Base-by-base conservation (phyloP, 768 basidiomycete genomes). In the Tulasnella sp. region DNA sequence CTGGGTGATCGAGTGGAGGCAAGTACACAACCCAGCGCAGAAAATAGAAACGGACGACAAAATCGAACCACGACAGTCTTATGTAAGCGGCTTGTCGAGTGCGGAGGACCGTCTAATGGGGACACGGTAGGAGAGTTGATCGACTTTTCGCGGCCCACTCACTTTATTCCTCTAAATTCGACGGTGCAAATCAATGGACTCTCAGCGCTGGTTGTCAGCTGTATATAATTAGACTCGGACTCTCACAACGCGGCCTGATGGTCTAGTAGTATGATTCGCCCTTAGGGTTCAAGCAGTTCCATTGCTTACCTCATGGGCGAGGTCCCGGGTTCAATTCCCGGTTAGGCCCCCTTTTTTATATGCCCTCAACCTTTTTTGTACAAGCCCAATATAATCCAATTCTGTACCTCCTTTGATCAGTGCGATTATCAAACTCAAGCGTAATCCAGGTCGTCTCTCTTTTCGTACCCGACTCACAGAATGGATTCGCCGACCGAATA, bases 301-400 rank as follows among this genome's bases (percentile, higher is more conserved):
- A 55, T 32, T 51, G 32, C 29, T 39, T 26, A 26, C 20, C 74
- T 40, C 39, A 35, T 78, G 77, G 71, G 77, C 73, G 77, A 78
- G 77, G 77, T 78, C 77, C 77, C 77, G 77, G 77, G 77, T 78
- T 78, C 77, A 78, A 78, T 78, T 78, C 77, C 77, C 77, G 77
- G 77, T 78, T 78, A 78, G 77, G 77, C 77, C 77, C 77, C 61
- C 46, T 42, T 78, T 78, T 73, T 57, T 72, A 10, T 71, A 10
- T 46, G 40, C 20, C 32, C 11, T 67, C 32, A 44, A 7, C 42
- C 2, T 11, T 44, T 44, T 44, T 1, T 44, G 7, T 10, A 40
- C 5, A 40, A 44, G 42, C 42, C 5, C 15, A 3, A 39, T 9
- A 39, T 44, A 5, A 1, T 6, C 15, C 42, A 44, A 2, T 44